Evolutionary conservation across 306 rosid species (phyloP), one percentile per base, ranked within the genome.

Genomic region (Prunus mira): DNA sequence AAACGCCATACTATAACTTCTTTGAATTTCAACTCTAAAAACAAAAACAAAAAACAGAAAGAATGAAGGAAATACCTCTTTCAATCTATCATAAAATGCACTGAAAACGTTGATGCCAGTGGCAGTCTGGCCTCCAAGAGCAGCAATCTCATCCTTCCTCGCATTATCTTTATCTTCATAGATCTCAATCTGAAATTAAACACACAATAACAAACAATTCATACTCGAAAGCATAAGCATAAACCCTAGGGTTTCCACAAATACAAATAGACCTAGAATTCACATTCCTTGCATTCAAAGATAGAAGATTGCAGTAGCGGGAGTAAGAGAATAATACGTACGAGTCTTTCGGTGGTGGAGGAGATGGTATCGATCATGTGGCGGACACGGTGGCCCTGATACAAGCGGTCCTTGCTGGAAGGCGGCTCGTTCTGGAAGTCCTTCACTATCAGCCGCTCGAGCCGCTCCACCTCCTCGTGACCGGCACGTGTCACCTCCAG

Each of bases 101-200:
- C 97, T 90, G 34, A 95, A 95, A 66, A 95, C 97, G 60, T 95
- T 95, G 58, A 86, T 87, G 72, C 97, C 99, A 0, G 92, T 82
- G 9, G 96, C 92, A 47, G 97, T 92, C 86, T 95, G 99, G 17
- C 99, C 99, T 64, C 99, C 99, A 13, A 95, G 87, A 38, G 97
- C 97, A 17, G 96, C 97, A 87, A 95, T 90, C 86, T 95, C 99
- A 75, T 92, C 99, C 86, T 90, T 92, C 87, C 99, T 88, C 0
- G 97, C 97, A 86, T 20, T 83, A 78, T 92, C 99, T 49, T 83
- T 87, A 67, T 95, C 99, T 60, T 90, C 97, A 34, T 95, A 92
- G 62, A 88, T 86, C 75, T 88, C 97, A 87, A 88, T 82, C 98
- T 95, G 82, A 78, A 82, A 70, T 14, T n/a, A 19, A 4, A 65